Evolutionary conservation across 73 alveolate species (phyloP), one percentile per base, ranked within the genome.

Genomic region (Paramecium sexaurelia): DNA sequence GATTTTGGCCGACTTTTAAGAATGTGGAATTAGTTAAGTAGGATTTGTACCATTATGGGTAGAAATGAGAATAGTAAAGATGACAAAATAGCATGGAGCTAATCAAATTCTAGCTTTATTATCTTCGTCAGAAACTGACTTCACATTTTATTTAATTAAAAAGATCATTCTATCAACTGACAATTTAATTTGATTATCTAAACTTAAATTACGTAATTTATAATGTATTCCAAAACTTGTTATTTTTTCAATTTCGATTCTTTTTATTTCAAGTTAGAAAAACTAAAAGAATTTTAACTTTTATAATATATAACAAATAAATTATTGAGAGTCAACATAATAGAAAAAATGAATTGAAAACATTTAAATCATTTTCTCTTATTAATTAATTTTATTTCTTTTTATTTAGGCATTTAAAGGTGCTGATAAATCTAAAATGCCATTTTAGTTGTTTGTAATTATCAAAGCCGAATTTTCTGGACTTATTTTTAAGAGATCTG

Each of bases 61-160:
- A 22, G 90, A 78, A 11, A 22, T 37, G 32, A 39, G 8, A 17
- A 78, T 78, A 3, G 71, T 78, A 1, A 78, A 78, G 36, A 29
- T 78, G 55, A 45, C 73, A 20, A 78, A 78, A 17, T 5, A 19
- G 7, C 10, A 39, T 40, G 90, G 90, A n/a, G 68, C 90, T 0
- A 78, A 78, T 78, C 10, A 40, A 24, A 41, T 78, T 24, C 41
- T 78, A n/a, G 40, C 55, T 4, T 43, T 78, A 20, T 26, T 78
- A 1, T 41, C 90, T 37, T 22, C 20, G 8, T 39, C 90, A 78
- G 90, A 78, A 26, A 78, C 68, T 10, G 75, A 78, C 51, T 78
- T 78, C n/a, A 40, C 90, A 78, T 78, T 78, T 61, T 78, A 78
- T 43, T 43, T 78, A 39, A 39, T 78, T 11, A 78, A 78, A 78